Conservation (phyloP, 2,329 filamentous ascomycete species). For the Clathrospora elynae region DNA sequence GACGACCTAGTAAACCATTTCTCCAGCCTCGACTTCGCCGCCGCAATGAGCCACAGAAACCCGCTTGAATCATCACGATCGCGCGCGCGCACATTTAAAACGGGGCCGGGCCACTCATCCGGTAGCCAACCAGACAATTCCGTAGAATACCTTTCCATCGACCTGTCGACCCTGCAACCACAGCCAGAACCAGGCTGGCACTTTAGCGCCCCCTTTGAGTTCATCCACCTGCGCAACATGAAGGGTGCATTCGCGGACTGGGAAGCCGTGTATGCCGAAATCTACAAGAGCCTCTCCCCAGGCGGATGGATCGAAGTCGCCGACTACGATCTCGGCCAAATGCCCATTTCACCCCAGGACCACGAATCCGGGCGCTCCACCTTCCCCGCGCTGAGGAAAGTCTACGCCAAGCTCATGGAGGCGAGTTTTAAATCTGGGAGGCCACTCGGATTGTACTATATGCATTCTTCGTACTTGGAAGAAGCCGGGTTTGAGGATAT, state of each 20-base stretch:
- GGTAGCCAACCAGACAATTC: conserved; percentile 24
- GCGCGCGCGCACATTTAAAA: too few species aligned
- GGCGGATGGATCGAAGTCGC: conserved; percentile 56
- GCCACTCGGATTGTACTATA: conserved; percentile 52
- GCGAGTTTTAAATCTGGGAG: conserved; percentile 50
- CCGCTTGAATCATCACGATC: conserved; percentile 29
- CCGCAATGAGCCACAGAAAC: conserved; percentile 27
- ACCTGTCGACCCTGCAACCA: conserved; percentile 28
- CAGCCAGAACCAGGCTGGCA: conserved; percentile 50
- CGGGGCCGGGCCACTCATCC: too few species aligned
- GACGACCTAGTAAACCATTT: conserved; percentile 33
- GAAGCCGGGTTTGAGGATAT: conserved; percentile 54
- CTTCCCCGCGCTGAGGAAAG: conserved; percentile 33
- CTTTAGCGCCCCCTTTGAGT: conserved; percentile 56
- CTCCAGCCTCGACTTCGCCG: conserved; percentile 32
- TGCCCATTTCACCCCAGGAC: conserved; percentile 16
- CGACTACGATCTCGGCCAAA: conserved; percentile 46
- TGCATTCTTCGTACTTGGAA: conserved; percentile 48
- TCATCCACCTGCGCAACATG: conserved; percentile 57
- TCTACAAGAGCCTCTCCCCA: conserved; percentile 52
- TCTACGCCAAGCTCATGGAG: conserved; percentile 39
- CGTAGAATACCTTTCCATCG: conserved; percentile 27
- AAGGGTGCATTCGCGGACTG: conserved; percentile 56
- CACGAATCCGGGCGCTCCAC: conserved; percentile 15
- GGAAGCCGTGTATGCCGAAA: conserved; percentile 53